phyloP scores from a whole-genome alignment of 805 yeast species.

The Starmerella stigmatis region DNA sequence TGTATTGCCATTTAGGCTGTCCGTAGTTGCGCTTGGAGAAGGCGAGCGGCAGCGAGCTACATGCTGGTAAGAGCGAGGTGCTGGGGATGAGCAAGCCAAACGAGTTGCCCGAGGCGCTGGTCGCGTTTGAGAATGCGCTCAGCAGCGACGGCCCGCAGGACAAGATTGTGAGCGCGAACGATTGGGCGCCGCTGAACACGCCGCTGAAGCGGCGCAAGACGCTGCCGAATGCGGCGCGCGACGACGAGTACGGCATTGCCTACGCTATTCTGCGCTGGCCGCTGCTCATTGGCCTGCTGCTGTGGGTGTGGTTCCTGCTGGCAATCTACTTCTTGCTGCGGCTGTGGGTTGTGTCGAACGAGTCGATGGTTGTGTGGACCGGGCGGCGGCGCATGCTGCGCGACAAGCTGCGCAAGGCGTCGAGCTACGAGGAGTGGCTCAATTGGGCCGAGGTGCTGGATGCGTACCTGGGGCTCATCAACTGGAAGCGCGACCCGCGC shows the following conservation, averaged over 20 bases:
- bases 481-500: slow-evolving; percentile 52
- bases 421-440: slow-evolving; percentile 52
- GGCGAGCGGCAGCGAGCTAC: too few relatives aligned
- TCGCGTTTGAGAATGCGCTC: slow-evolving; percentile 19
- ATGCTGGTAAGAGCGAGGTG: too few relatives aligned
- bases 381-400: slow-evolving; percentile 46
- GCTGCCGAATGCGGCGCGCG: slow-evolving; percentile 9
- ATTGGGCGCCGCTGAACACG: slow-evolving; percentile 20
- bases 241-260: slow-evolving; percentile 31
- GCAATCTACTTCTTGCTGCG: slow-evolving; percentile 44
- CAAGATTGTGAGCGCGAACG: slow-evolving; percentile 25
- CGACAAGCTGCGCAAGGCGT: slow-evolving; percentile 39
- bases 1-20: background rate
- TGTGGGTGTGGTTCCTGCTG: slow-evolving; percentile 47
- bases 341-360: slow-evolving; percentile 52
- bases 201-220: slow-evolving; percentile 8
- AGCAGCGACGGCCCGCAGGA: slow-evolving; percentile 15
- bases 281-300: slow-evolving; percentile 39
- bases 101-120: slow-evolving; percentile 11
- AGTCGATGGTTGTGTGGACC: slow-evolving; percentile 48
- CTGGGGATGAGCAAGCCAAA: background rate
- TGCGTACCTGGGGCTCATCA: slow-evolving; percentile 44
- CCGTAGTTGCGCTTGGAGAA: background rate
- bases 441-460: slow-evolving; percentile 49
- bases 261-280: slow-evolving; percentile 57